Conservation (phyloP, 2,329 filamentous ascomycete species). For the Hypoxylon sp. region DNA sequence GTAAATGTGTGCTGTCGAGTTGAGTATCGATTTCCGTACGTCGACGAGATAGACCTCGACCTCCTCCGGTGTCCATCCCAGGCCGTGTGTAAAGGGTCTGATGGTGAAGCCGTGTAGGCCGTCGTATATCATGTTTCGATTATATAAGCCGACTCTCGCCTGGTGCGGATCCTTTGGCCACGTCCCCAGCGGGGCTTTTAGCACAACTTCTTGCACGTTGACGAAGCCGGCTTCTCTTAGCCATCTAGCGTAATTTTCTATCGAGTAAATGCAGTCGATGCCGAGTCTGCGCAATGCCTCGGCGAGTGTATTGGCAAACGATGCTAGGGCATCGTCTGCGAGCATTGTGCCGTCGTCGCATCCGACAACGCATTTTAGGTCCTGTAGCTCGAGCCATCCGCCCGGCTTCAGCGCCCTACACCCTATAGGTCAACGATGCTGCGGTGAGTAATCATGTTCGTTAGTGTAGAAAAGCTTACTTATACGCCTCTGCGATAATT, state of each 20-base stretch:
- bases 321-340: conserved; percentile 58
- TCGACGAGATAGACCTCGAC: conserved; percentile 67
- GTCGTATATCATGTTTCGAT: conserved; percentile 43
- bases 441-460: conserved; percentile 19
- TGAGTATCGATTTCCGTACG: conserved; percentile 62
- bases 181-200: conserved; percentile 39
- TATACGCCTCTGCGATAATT: conserved; percentile 63
- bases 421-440: conserved; percentile 23
- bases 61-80: conserved; percentile 55
- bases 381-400: conserved; percentile 70
- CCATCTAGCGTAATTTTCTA: conserved; percentile 34
- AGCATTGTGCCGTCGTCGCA: conserved; percentile 60
- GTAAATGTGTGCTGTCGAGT: conserved; percentile 60
- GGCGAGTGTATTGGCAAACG: conserved; percentile 58
- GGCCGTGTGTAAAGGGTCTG: conserved; percentile 39
- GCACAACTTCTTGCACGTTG: conserved; percentile 31
- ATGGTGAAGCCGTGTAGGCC: conserved; percentile 45
- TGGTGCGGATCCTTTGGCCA: conserved; percentile 39
- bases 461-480: conserved; percentile 57
- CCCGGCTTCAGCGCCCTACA: conserved; percentile 66
- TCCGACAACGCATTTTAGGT: conserved; percentile 65
- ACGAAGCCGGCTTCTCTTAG: conserved; percentile 39
- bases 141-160: conserved; percentile 38
- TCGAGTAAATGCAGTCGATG: conserved; percentile 27
- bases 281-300: conserved; percentile 28